Percentiles rank a stretch among this genome's conserved stretches.
Evolutionary conservation across 768 basidiomycete genomes (phyloP).

Genomic region (Lactifluus echinatus): DNA sequence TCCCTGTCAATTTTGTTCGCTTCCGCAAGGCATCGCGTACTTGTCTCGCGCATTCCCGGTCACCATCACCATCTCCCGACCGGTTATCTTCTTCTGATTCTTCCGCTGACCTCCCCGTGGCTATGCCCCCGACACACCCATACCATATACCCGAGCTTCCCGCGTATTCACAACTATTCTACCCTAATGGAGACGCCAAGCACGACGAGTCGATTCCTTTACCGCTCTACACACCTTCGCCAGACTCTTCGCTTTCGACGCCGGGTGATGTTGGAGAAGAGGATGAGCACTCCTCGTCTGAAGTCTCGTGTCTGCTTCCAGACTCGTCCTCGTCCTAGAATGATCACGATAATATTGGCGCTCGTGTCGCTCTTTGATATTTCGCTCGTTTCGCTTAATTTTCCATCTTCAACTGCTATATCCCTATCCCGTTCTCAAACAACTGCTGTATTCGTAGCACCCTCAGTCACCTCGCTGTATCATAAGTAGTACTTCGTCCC

Average conservation of each 20-base stretch:
- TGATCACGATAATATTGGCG: not conserved
- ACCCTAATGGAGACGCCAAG: conserved; percentile 64
- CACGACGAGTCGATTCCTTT: conserved; percentile 56
- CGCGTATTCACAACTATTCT: conserved; percentile 70
- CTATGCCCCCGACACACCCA: conserved; percentile 12
- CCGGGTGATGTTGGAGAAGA: not conserved
- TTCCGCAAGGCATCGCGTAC: conserved; percentile 30
- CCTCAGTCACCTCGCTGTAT: conserved; percentile 10
- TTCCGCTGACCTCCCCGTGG: not conserved
- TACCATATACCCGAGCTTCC: conserved; percentile 40
- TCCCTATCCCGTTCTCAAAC: not conserved
- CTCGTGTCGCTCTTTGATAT: not conserved
- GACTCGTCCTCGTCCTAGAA: not conserved
- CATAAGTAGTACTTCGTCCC: not conserved
- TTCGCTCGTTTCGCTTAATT: not conserved
- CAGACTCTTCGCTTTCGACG: not conserved
- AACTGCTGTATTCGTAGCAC: conserved; percentile 7
- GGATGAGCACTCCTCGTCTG: not conserved
- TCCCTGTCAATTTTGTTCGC: conserved; percentile 45
- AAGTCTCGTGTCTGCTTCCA: not conserved
- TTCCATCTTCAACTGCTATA: not conserved
- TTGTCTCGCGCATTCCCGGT: conserved; percentile 17
- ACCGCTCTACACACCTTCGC: conserved; percentile 49
- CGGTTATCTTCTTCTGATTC: conserved; percentile 11
- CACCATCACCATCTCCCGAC: conserved; percentile 19